Conservation (phyloP, 768 basidiomycete genomes). For the Bullera alba region DNA sequence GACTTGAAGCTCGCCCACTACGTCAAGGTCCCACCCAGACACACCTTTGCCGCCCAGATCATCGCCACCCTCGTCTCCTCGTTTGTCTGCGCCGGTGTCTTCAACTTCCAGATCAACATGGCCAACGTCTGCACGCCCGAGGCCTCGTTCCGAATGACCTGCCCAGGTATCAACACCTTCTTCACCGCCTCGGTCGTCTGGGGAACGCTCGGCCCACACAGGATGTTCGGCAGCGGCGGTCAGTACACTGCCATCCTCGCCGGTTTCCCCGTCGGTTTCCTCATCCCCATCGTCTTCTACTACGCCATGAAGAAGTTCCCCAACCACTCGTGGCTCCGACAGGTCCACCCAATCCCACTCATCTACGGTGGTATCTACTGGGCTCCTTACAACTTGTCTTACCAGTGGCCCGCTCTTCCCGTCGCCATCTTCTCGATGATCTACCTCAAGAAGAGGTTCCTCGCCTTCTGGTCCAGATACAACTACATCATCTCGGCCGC, state of each 20-base stretch:
- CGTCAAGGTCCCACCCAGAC: constrained; percentile 78
- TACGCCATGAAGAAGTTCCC: neutral
- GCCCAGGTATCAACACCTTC: constrained; percentile 57
- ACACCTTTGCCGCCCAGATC: constrained; percentile 59
- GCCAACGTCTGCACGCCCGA: constrained; percentile 46
- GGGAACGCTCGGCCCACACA: constrained; percentile 45
- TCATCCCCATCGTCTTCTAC: constrained; percentile 54
- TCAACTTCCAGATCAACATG: constrained; percentile 42
- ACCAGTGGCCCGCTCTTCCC: constrained; percentile 13
- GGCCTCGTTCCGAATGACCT: constrained; percentile 39
- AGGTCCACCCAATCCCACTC: neutral
- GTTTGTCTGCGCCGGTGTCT: constrained; percentile 45
- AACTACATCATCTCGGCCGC: constrained; percentile 39
- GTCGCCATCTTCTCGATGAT: constrained; percentile 15
- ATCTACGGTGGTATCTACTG: neutral
- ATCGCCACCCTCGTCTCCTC: constrained; percentile 37
- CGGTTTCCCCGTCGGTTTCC: constrained; percentile 67
- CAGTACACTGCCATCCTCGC: constrained; percentile 57
- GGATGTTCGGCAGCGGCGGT: constrained; percentile 43
- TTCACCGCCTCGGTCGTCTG: constrained; percentile 43
- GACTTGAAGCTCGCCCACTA: constrained; percentile 78
- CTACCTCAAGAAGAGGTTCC: constrained; percentile 17
- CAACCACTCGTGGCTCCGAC: neutral
- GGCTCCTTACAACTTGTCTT: constrained; percentile 12
- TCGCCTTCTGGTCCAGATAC: constrained; percentile 24